Evolutionary conservation across 2,329 filamentous ascomycete genomes (phyloP).

Genomic region (Bipolaris bicolor): DNA sequence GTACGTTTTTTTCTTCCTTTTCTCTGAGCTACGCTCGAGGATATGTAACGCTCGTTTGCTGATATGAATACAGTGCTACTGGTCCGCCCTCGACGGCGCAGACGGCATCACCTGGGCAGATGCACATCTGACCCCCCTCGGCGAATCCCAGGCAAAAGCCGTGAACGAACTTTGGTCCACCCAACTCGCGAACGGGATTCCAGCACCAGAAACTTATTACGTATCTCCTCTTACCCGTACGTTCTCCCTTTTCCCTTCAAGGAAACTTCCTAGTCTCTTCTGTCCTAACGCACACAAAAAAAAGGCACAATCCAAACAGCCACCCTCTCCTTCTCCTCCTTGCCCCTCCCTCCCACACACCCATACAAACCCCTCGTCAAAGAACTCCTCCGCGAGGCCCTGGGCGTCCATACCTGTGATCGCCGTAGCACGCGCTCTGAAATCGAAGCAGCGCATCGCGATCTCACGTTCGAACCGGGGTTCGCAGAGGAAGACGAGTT

Average conservation of each 20-base stretch:
- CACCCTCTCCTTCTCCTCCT: conserved; percentile 63
- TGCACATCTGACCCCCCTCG: conserved; percentile 64
- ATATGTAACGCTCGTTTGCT: neutral
- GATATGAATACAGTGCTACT: conserved; percentile 60
- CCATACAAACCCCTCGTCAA: conserved; percentile 67
- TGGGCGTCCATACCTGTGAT: conserved; percentile 73
- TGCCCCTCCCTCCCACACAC: conserved; percentile 57
- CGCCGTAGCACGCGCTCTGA: conserved; percentile 54
- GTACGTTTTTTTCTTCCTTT: conserved; percentile 48
- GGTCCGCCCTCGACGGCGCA: conserved; percentile 67
- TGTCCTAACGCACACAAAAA: no score
- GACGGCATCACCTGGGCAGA: conserved; percentile 68
- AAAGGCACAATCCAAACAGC: conserved; percentile 62
- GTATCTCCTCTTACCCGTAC: conserved; percentile 67
- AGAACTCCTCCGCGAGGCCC: conserved; percentile 69
- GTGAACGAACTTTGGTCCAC: conserved; percentile 64
- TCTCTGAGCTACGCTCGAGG: no score
- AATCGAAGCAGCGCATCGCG: conserved; percentile 56
- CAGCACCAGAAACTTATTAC: conserved; percentile 68
- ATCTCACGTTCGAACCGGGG: conserved; percentile 62
- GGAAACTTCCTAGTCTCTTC: no score
- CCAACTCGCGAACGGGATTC: conserved; percentile 61
- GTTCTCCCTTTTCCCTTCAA: neutral
- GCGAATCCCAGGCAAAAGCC: conserved; percentile 63
- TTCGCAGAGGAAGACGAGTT: conserved; percentile 65